These are phyloP conservation scores for Scheffersomyces lignicola DNA, from an alignment of 1,139 yeast genomes.

Conservation along the genomic window DNA sequence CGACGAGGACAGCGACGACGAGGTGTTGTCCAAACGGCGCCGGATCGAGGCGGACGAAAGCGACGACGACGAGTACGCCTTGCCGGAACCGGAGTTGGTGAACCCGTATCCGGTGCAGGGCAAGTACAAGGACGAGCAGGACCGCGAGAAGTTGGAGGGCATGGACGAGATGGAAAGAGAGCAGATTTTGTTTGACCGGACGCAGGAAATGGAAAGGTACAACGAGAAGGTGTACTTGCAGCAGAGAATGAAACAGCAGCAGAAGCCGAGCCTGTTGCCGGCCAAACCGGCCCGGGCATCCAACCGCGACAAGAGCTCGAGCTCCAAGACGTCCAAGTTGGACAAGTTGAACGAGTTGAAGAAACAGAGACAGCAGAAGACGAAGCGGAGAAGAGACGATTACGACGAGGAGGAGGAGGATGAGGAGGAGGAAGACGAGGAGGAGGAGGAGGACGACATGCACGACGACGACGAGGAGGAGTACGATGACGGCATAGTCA, in stretches of 20 bases:
- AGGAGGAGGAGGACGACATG: slow-evolving; percentile 39
- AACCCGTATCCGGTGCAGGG: slow-evolving; percentile 94
- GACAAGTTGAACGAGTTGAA: slow-evolving; percentile 79
- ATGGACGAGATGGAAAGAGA: slow-evolving; percentile 94
- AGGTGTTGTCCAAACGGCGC: slow-evolving; percentile 17
- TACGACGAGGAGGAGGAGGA: slow-evolving; percentile 39
- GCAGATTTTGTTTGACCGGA: slow-evolving; percentile 84
- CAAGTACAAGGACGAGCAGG: slow-evolving; percentile 80
- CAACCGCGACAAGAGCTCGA: slow-evolving; percentile 18
- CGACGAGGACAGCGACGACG: slow-evolving; percentile 19
- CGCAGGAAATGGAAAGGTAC: slow-evolving; percentile 85
- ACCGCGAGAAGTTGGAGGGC: slow-evolving; percentile 61
- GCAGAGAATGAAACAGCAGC: slow-evolving; percentile 69
- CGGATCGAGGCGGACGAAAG: slow-evolving; percentile 34
- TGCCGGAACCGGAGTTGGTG: slow-evolving; percentile 37
- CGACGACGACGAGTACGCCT: slow-evolving; percentile 37
- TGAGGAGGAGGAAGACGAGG: slow-evolving; percentile 31
- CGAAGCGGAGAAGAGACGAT: slow-evolving; percentile 30
- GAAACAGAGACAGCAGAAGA: slow-evolving; percentile 76
- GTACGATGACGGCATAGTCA: slow-evolving; percentile 47
- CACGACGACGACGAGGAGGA: slow-evolving; percentile 43
- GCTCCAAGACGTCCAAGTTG: slow-evolving; percentile 30
- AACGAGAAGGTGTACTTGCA: slow-evolving; percentile 81
- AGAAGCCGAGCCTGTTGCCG: slow-evolving; percentile 16
- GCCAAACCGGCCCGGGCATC: slow-evolving; percentile 22